Base-by-base conservation (phyloP, 2,329 filamentous ascomycete genomes). In the Fusarium praegraminearum region DNA sequence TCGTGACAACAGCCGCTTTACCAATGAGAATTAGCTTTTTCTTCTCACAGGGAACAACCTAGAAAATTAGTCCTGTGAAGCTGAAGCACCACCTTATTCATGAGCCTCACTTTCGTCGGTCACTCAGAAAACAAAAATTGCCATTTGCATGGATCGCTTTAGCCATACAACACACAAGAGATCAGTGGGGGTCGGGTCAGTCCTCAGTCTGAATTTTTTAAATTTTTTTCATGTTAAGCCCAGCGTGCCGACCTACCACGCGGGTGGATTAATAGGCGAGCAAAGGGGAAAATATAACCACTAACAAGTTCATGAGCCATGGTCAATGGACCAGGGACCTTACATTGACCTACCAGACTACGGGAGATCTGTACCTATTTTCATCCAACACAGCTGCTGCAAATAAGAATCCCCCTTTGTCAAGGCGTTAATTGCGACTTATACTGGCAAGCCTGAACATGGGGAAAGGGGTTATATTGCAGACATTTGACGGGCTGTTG, bases 191-290 rank as follows among this genome's bases (percentile, higher is more conserved):
- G 62, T 67, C 49, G 61, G 64, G 59, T 65, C 70, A 73, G 56
- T 65, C 67, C 70, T 73, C 72, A 61, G 53, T 65, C 56, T 71
- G 60, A 57, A 70, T 61, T 73, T 71, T 40, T 13, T 5, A 7
- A 8, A 16, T 57, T 54, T 41, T 61, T 56, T 55, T 59, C 67
- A 71, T 55, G 68, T 73, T 71, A 52, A 57, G 71, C 62, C 65
- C 62, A 58, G 56, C 53, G 67, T 59, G 52, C 62, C 61, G 58
- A 64, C 60, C 69, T 72, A 57, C 71, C 71, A 75, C 56, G 62
- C 66, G 69, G 64, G 43, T 56, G 56, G 67, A 44, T 54, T 59
- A 51, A 52, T 50, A 53, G 62, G 57, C 57, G 73, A 57, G 55
- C 58, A 53, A 46, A 22, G 49, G 49, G 24, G 40, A 32, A 46